A percentile compares a stretch with the other conserved stretches of the same genome.
phyloP scores from a whole-genome alignment of 495 filamentous ascomycete species.

The Aspergillus avenaceus region DNA sequence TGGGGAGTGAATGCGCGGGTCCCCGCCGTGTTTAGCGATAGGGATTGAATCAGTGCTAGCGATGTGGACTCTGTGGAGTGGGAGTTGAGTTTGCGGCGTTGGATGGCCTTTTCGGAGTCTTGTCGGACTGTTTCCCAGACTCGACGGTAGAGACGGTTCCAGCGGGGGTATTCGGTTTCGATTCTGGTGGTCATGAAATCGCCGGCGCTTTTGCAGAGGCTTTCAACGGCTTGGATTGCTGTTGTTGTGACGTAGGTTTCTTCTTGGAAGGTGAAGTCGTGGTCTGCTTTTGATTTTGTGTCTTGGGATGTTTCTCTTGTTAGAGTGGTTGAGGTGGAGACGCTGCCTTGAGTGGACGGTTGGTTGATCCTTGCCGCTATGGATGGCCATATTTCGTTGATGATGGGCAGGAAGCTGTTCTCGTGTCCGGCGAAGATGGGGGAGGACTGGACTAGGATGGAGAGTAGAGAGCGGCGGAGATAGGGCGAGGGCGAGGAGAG shows the following conservation, averaged over 20 bases:
- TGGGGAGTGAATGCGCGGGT: conserved; percentile 36
- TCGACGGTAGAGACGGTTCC: conserved; percentile 42
- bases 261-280: conserved; percentile 46
- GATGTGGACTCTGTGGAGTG: background rate
- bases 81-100: conserved; percentile 17
- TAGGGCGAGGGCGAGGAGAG: conserved; percentile 77
- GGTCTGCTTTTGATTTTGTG: background rate
- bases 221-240: conserved; percentile 60
- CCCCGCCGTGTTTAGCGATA: conserved; percentile 19
- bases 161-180: conserved; percentile 61
- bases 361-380: conserved; percentile 58
- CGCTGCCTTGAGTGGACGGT: conserved; percentile 29
- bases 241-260: conserved; percentile 71
- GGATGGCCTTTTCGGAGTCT: conserved; percentile 31
- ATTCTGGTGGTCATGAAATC: conserved; percentile 76
- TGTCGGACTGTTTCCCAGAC: conserved; percentile 36
- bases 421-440: conserved; percentile 68
- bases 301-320: conserved; percentile 15
- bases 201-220: conserved; percentile 59
- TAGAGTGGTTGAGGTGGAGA: conserved; percentile 26
- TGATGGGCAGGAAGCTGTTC: conserved; percentile 77
- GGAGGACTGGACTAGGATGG: conserved; percentile 64
- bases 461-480: conserved; percentile 71
- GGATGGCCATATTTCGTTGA: conserved; percentile 86
- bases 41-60: conserved; percentile 13